These are phyloP conservation scores for Fraxinus paxiana DNA, from an alignment of 305 asterid species.

Conservation along the genomic window DNA sequence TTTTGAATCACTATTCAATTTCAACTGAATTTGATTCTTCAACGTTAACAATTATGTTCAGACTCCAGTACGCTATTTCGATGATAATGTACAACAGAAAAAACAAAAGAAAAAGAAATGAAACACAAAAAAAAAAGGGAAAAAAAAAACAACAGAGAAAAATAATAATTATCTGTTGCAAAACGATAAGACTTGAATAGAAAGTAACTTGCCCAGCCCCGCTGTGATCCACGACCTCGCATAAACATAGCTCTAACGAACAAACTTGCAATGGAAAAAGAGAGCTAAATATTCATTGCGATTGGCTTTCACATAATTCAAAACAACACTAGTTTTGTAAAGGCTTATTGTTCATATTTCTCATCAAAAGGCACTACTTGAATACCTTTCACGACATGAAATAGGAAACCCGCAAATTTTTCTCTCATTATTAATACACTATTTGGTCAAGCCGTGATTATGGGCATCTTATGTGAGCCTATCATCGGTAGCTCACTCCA, in stretches of 20 bases:
- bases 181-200: not conserved
- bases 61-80: not conserved
- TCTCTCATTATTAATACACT: not conserved
- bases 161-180: not conserved
- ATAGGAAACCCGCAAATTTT: not conserved
- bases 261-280: not conserved
- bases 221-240: not conserved
- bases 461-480: not conserved
- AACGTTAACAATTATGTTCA: not conserved
- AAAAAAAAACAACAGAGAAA: not conserved
- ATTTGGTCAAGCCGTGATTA: not conserved
- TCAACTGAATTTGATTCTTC: not conserved
- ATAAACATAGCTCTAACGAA: not conserved
- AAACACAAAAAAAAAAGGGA: too few relatives aligned
- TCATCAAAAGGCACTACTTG: not conserved
- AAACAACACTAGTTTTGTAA: not conserved
- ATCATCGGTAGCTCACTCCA: conserved; percentile 57
- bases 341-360: not conserved
- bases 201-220: not conserved
- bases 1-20: not conserved
- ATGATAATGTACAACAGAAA: not conserved
- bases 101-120: not conserved
- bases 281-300: not conserved
- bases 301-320: not conserved
- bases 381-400: not conserved